Conservation (phyloP, 768 basidiomycete genomes). For the Chalciporus pseudorubinellus region DNA sequence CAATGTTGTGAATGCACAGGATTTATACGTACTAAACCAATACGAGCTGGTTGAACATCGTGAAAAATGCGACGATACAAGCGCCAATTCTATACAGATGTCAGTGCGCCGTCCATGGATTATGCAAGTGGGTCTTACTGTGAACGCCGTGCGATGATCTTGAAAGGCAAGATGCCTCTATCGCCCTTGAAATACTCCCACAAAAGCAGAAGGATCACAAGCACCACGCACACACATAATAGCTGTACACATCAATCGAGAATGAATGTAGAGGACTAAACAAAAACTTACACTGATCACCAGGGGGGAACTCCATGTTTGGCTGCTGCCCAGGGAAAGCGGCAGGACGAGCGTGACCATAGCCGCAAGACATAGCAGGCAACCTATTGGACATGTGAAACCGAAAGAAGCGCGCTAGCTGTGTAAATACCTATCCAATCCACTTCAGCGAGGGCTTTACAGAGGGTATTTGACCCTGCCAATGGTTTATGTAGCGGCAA, state of each 20-base stretch:
- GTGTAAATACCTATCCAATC: slow-evolving; percentile 13
- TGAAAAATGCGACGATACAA: slow-evolving; percentile 10
- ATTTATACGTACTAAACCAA: slow-evolving; percentile 4
- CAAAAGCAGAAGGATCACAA: slow-evolving; percentile 2
- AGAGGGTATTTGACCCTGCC: background rate
- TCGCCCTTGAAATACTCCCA: slow-evolving; percentile 13
- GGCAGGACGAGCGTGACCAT: slow-evolving; percentile 11
- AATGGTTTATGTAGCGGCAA: slow-evolving; percentile 7
- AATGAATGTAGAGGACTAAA: background rate
- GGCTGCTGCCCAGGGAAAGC: slow-evolving; percentile 9
- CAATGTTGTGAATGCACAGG: background rate
- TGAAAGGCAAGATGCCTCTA: slow-evolving; percentile 8
- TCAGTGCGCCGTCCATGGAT: background rate
- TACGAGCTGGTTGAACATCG: slow-evolving; percentile 12
- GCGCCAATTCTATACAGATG: slow-evolving; percentile 1
- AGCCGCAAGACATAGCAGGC: slow-evolving; percentile 9
- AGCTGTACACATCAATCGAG: background rate
- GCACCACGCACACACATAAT: slow-evolving; percentile 8
- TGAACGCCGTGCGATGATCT: slow-evolving; percentile 5
- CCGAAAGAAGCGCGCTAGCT: background rate
- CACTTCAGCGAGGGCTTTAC: slow-evolving; percentile 4
- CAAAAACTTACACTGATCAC: slow-evolving; percentile 5
- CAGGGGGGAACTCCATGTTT: slow-evolving; percentile 8
- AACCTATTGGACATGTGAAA: slow-evolving; percentile 9
- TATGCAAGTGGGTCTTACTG: slow-evolving; percentile 1